Conservation (phyloP, 2,329 filamentous ascomycete species). For the Xylariaceae sp. region DNA sequence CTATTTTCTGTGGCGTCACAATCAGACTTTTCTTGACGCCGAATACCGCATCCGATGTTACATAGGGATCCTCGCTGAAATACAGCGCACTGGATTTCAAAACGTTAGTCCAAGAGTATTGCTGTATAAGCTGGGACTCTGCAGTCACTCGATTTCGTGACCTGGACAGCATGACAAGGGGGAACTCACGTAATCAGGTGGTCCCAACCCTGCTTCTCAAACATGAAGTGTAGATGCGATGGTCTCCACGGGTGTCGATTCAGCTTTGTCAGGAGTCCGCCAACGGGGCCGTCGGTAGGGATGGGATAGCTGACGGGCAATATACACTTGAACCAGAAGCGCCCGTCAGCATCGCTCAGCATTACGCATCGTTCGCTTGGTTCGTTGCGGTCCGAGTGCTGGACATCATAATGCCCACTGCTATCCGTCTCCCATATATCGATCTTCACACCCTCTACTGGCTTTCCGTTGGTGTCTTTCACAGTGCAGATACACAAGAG, state of each 20-base stretch:
- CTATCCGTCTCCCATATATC: constrained; percentile 85
- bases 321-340: constrained; percentile 82
- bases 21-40: constrained; percentile 77
- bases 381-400: constrained; percentile 56
- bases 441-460: constrained; percentile 62
- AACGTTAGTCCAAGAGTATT: background rate
- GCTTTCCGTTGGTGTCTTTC: constrained; percentile 57
- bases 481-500: constrained; percentile 70
- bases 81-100: constrained; percentile 60
- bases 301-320: constrained; percentile 82
- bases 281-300: constrained; percentile 78
- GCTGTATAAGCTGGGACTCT: background rate
- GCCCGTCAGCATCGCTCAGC: constrained; percentile 62
- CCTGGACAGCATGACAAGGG: background rate
- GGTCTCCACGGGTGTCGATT: constrained; percentile 74
- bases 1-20: constrained; percentile 54
- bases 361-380: constrained; percentile 71
- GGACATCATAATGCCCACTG: constrained; percentile 76
- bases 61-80: constrained; percentile 71
- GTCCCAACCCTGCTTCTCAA: constrained; percentile 73
- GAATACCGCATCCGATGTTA: constrained; percentile 79
- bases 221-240: constrained; percentile 84
- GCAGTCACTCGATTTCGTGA: background rate
- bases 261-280: constrained; percentile 59
- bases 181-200: constrained; percentile 70